Evolutionary conservation across 2,329 filamentous ascomycete species (phyloP).

Genomic region (Cercospora janseana): DNA sequence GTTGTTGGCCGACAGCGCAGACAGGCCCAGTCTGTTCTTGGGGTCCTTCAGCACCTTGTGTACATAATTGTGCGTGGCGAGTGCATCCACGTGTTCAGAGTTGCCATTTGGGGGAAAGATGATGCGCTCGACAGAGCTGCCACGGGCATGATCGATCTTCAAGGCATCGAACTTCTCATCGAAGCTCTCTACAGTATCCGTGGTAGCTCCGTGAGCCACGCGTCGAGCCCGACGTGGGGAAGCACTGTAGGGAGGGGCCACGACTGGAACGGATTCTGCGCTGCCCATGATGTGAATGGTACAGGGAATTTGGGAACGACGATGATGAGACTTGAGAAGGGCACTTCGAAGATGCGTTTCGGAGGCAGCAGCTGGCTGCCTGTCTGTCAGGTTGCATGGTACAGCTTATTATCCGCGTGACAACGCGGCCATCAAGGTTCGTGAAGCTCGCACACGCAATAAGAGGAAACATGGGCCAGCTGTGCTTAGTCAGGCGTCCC

Average conservation of each 20-base stretch:
- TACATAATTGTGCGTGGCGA: conserved; percentile 35
- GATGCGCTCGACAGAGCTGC: conserved; percentile 13
- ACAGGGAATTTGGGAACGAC: neutral
- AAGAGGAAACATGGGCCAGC: neutral
- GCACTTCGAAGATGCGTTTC: too few relatives aligned
- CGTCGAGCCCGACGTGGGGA: conserved; percentile 24
- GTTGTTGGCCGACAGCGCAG: conserved; percentile 67
- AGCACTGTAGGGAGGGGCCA: conserved; percentile 16
- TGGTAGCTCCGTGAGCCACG: conserved; percentile 18
- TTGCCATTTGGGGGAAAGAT: conserved; percentile 26
- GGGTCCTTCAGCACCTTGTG: conserved; percentile 37
- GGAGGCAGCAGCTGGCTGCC: too few relatives aligned
- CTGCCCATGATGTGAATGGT: conserved; percentile 26
- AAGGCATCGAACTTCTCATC: conserved; percentile 40
- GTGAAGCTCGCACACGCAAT: neutral
- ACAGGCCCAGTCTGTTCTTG: conserved; percentile 69
- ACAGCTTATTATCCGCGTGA: too few relatives aligned
- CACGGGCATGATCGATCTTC: conserved; percentile 29
- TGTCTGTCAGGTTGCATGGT: too few relatives aligned
- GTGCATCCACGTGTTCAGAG: conserved; percentile 32
- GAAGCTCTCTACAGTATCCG: conserved; percentile 26
- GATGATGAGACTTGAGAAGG: neutral
- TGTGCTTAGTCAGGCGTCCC: too few relatives aligned
- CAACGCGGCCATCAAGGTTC: conserved; percentile 3
- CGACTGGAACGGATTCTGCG: conserved; percentile 26